Percentiles rank a stretch among this genome's conserved stretches.
Evolutionary conservation across 441 rosid species (phyloP).

Genomic region (Pelargonium exstipulatum): DNA sequence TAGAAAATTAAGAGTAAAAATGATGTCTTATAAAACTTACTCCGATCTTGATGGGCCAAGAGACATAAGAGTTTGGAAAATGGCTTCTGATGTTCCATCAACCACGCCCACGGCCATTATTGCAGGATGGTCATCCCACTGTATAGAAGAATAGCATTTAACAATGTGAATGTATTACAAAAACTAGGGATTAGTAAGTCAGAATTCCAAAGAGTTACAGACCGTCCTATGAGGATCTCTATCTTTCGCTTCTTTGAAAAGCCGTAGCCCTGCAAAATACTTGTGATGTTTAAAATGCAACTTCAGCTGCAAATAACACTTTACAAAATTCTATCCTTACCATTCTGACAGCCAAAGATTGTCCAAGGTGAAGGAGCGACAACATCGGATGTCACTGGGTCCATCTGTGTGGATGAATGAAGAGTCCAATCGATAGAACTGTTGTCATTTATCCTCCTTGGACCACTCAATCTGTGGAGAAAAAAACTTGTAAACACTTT

Average conservation of each 20-base stretch:
- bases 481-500: slow-evolving; percentile 16
- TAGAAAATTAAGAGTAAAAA: background rate
- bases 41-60: slow-evolving; percentile 94
- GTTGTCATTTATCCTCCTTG: slow-evolving; percentile 39
- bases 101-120: slow-evolving; percentile 97
- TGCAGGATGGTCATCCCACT: slow-evolving; percentile 99
- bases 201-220: slow-evolving; percentile 21
- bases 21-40: slow-evolving; percentile 37
- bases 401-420: slow-evolving; percentile 45
- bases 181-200: slow-evolving; percentile 14
- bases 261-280: slow-evolving; percentile 63
- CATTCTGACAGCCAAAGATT: slow-evolving; percentile 93
- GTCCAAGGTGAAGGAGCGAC: slow-evolving; percentile 95
- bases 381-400: slow-evolving; percentile 70
- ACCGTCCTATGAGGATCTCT: slow-evolving; percentile 70
- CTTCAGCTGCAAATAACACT: slow-evolving; percentile 17
- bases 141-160: slow-evolving; percentile 16
- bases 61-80: slow-evolving; percentile 91
- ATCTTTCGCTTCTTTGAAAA: slow-evolving; percentile 92
- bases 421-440: slow-evolving; percentile 75
- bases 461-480: slow-evolving; percentile 55
- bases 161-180: slow-evolving; percentile 13
- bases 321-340: slow-evolving; percentile 28
- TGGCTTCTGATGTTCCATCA: slow-evolving; percentile 90
- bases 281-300: slow-evolving; percentile 22